Conservation (phyloP, 768 basidiomycete genomes). For the Pholiota conissans region DNA sequence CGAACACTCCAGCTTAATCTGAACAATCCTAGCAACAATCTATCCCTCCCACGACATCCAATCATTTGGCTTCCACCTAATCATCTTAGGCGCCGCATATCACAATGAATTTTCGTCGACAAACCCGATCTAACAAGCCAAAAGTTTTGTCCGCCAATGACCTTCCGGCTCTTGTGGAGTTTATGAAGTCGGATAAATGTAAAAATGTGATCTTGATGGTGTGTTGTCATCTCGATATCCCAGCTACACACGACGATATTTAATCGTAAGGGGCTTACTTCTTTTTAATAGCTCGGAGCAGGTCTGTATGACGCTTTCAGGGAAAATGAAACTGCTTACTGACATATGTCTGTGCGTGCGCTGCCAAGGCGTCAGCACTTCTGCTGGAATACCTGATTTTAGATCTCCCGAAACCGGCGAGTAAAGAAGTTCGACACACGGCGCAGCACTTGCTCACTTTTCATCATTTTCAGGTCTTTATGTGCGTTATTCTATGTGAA, state of each 20-base stretch:
- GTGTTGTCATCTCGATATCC: conserved; percentile 4
- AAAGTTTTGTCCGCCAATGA: conserved; percentile 29
- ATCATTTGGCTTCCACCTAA: too few relatives aligned
- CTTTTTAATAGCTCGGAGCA: conserved; percentile 56
- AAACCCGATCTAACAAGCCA: conserved; percentile 14
- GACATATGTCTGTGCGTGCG: background rate
- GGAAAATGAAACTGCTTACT: background rate
- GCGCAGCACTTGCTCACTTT: background rate
- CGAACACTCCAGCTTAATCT: too few relatives aligned
- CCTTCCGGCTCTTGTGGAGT: conserved; percentile 50
- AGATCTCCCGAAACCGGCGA: conserved; percentile 81
- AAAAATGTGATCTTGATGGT: conserved; percentile 77
- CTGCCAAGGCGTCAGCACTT: conserved; percentile 67
- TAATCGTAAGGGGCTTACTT: background rate
- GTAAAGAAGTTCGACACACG: conserved; percentile 15
- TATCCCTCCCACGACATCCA: too few relatives aligned
- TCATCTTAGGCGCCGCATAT: background rate
- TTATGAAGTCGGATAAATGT: conserved; percentile 69
- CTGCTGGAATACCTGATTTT: conserved; percentile 89
- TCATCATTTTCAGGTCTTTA: conserved; percentile 45
- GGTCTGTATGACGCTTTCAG: conserved; percentile 38
- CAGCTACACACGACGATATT: background rate
- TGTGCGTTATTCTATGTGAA: conserved; percentile 31
- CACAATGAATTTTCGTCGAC: background rate
- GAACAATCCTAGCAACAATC: too few relatives aligned